A percentile compares a stretch with the other conserved stretches of the same genome.
Conservation (phyloP, 2,329 filamentous ascomycete species). For the Cladosporium sp. region DNA sequence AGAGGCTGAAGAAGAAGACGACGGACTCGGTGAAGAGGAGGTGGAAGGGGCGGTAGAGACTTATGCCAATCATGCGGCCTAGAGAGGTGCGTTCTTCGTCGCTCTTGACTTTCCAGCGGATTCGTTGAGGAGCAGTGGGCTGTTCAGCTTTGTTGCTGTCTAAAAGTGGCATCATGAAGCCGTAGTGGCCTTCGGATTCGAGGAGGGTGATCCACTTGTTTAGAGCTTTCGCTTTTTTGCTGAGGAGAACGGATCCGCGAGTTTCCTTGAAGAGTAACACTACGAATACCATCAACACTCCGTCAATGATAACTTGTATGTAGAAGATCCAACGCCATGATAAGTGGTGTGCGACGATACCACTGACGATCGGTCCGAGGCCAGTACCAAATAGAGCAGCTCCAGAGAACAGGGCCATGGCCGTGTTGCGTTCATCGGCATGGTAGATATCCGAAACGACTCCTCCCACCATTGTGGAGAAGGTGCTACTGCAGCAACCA, state of each 20-base stretch:
- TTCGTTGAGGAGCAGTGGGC: slow-evolving; percentile 17
- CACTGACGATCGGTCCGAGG: slow-evolving; percentile 67
- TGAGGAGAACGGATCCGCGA: slow-evolving; percentile 72
- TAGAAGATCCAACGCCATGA: slow-evolving; percentile 88
- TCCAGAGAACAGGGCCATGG: slow-evolving; percentile 86
- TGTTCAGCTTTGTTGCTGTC: slow-evolving; percentile 24
- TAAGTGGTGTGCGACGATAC: slow-evolving; percentile 63
- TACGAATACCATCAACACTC: slow-evolving; percentile 60
- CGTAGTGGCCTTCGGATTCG: slow-evolving; percentile 60
- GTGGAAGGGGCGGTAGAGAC: slow-evolving; percentile 72
- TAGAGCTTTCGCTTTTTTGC: slow-evolving; percentile 65
- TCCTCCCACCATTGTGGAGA: slow-evolving; percentile 88
- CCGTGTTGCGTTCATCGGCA: slow-evolving; percentile 73
- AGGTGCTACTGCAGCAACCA: slow-evolving; percentile 72
- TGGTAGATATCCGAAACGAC: slow-evolving; percentile 84
- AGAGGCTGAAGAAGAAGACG: slow-evolving; percentile 82
- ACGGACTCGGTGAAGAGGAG: slow-evolving; percentile 72
- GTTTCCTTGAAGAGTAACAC: slow-evolving; percentile 75
- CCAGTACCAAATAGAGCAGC: slow-evolving; percentile 75
- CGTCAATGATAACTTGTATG: slow-evolving; percentile 70
- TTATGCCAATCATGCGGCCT: slow-evolving; percentile 65
- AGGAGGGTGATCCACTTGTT: slow-evolving; percentile 76
- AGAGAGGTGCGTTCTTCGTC: slow-evolving; percentile 73
- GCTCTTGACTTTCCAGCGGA: slow-evolving; percentile 75
- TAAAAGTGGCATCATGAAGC: slow-evolving; percentile 45